Evolutionary conservation across 2,329 filamentous ascomycete genomes (phyloP).

Genomic region (Ramichloridium luteum): DNA sequence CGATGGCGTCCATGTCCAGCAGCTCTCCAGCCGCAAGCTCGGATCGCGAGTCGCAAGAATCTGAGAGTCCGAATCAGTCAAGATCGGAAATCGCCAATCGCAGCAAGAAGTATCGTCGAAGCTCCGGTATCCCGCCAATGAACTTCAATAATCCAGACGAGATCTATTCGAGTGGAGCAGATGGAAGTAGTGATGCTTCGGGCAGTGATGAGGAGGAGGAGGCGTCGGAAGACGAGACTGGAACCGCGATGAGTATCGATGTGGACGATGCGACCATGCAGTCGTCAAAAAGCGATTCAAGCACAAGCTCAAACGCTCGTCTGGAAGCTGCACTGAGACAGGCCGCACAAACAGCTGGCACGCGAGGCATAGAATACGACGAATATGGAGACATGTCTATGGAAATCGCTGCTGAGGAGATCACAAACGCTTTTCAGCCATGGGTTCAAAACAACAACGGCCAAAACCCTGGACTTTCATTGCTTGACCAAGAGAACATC

Average conservation of each 20-base stretch:
- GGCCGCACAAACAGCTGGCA: slow-evolving; percentile 64
- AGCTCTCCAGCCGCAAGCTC: slow-evolving; percentile 27
- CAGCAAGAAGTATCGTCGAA: slow-evolving; percentile 45
- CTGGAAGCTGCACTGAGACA: slow-evolving; percentile 67
- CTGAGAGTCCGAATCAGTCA: slow-evolving; percentile 27
- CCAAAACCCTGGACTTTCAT: slow-evolving; percentile 13
- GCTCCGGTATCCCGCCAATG: slow-evolving; percentile 53
- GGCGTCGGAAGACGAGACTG: slow-evolving; percentile 50
- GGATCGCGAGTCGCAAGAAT: slow-evolving; percentile 46
- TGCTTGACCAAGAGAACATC: slow-evolving; percentile 37
- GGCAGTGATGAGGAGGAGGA: slow-evolving; percentile 41
- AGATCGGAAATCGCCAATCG: neutral
- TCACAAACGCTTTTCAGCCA: slow-evolving; percentile 61
- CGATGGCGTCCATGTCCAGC: slow-evolving; percentile 30
- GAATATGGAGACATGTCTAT: slow-evolving; percentile 43
- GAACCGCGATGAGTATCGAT: slow-evolving; percentile 72
- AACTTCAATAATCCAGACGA: slow-evolving; percentile 53
- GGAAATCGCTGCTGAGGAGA: slow-evolving; percentile 49
- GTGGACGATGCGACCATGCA: slow-evolving; percentile 36
- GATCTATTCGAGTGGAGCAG: slow-evolving; percentile 65
- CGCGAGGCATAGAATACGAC: slow-evolving; percentile 51
- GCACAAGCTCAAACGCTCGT: slow-evolving; percentile 56
- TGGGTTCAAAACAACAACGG: slow-evolving; percentile 49
- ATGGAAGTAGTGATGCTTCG: slow-evolving; percentile 43
- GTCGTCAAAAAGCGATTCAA: slow-evolving; percentile 28